Evolutionary conservation across 768 basidiomycete species (phyloP).

Genomic region (Boletellus emodensis): DNA sequence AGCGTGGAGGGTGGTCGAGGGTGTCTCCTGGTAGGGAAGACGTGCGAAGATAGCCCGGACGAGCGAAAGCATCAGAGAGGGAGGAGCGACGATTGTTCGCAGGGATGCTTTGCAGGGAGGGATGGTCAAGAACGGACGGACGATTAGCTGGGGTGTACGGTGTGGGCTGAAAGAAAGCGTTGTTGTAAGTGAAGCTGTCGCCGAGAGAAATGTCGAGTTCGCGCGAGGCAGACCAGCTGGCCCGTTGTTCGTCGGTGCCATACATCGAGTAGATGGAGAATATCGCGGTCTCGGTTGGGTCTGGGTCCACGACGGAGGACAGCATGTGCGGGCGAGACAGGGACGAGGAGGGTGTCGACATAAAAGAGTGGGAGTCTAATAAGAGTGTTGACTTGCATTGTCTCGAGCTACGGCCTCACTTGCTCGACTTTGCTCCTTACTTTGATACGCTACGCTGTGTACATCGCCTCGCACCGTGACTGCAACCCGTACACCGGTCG

Average conservation of each 20-base stretch:
- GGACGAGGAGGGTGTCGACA: conserved; percentile 38
- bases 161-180: conserved; percentile 26
- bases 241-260: conserved; percentile 49
- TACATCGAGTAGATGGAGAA: conserved; percentile 89
- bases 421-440: no score
- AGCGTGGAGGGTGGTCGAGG: conserved; percentile 25
- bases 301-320: conserved; percentile 36
- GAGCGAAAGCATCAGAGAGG: conserved; percentile 21
- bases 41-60: conserved; percentile 14
- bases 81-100: conserved; percentile 19
- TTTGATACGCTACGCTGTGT: neutral
- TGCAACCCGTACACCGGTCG: no score
- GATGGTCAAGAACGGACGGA: conserved; percentile 28
- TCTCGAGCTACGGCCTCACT: no score
- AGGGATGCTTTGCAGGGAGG: conserved; percentile 19
- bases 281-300: conserved; percentile 71
- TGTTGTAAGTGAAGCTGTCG: conserved; percentile 32
- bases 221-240: conserved; percentile 46
- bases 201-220: conserved; percentile 35
- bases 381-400: no score
- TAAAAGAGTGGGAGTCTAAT: conserved; percentile 20
- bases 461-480: no score
- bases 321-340: conserved; percentile 32
- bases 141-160: conserved; percentile 16
- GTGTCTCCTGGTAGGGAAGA: conserved; percentile 12